phyloP scores from a whole-genome alignment of 2,329 filamentous ascomycete species.

The Colletotrichum karsti region DNA sequence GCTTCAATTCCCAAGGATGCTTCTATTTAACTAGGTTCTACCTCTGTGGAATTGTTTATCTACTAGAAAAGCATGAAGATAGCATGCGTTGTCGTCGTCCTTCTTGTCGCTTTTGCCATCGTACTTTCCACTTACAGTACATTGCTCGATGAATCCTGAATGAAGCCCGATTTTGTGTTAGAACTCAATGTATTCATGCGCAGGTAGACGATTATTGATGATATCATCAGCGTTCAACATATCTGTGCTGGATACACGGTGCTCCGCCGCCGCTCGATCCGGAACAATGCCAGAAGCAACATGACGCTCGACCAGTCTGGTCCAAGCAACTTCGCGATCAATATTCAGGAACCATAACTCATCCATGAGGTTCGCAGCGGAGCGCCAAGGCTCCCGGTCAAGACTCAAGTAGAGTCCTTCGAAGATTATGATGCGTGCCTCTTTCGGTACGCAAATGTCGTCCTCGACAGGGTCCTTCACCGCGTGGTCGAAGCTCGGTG shows the following conservation, averaged over 20 bases:
- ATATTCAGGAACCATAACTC: not conserved
- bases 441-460: not conserved
- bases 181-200: not conserved
- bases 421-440: not conserved
- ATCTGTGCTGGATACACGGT: not conserved
- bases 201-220: not conserved
- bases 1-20: no score
- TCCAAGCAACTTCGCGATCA: not conserved
- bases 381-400: not conserved
- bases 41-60: no score
- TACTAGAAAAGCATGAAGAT: no score
- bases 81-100: no score
- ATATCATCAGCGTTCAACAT: not conserved
- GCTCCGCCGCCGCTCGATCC: not conserved
- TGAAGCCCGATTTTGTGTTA: no score
- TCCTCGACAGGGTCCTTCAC: not conserved
- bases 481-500: not conserved
- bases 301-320: not conserved
- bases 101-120: no score
- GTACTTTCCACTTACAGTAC: no score
- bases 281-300: not conserved
- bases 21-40: no score
- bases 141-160: no score
- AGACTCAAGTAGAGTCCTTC: not conserved
- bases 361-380: not conserved